These are phyloP conservation scores for Xylaria intraflava DNA, from an alignment of 495 filamentous ascomycete genomes.

Conservation along the genomic window DNA sequence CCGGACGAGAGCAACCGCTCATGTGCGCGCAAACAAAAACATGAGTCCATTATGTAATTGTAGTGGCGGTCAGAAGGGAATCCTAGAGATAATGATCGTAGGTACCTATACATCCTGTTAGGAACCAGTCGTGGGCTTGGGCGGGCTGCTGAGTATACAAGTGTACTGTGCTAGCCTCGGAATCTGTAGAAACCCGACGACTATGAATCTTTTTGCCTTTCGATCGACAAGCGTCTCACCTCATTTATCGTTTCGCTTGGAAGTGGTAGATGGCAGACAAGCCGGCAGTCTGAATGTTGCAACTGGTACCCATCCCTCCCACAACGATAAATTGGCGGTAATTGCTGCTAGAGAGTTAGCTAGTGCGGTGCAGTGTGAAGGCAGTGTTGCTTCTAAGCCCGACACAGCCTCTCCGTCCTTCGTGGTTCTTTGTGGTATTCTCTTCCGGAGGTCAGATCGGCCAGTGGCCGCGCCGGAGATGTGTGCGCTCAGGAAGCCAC, in stretches of 20 bases:
- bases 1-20: not conserved
- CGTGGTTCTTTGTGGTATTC: too few species aligned
- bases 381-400: not conserved
- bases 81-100: not conserved
- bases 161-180: not conserved
- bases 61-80: not conserved
- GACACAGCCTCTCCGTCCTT: not conserved
- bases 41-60: not conserved
- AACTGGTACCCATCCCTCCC: not conserved
- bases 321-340: not conserved
- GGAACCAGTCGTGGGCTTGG: too few species aligned
- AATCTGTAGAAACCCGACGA: not conserved
- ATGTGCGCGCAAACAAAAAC: not conserved
- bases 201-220: too few species aligned
- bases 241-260: slow-evolving; percentile 1
- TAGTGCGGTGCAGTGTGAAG: not conserved
- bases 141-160: not conserved
- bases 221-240: slow-evolving; percentile 7
- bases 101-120: too few species aligned
- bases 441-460: slow-evolving; percentile 9
- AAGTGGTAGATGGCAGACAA: not conserved
- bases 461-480: slow-evolving; percentile 5
- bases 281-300: not conserved
- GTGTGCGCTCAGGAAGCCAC: not conserved
- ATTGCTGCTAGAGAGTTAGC: too few species aligned